phyloP scores from a whole-genome alignment of 306 rosid genomes.

The Prinsepia uniflora region DNA sequence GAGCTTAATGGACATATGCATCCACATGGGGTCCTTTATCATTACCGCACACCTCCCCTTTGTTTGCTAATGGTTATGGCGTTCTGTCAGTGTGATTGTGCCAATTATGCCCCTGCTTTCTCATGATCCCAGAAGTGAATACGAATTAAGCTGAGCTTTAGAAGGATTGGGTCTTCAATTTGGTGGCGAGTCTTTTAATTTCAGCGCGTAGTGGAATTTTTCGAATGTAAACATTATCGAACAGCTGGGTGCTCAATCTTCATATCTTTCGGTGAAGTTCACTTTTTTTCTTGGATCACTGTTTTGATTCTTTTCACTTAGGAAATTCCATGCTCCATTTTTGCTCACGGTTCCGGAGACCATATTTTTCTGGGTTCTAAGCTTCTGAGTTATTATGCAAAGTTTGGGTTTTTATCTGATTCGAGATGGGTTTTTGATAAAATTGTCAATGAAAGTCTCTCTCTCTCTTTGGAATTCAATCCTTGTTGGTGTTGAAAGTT shows the following conservation, averaged over 20 bases:
- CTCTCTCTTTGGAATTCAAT: constrained; percentile 29
- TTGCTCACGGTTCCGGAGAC: constrained; percentile 22
- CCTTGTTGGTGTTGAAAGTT: constrained; percentile 29
- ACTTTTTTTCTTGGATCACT: constrained; percentile 24
- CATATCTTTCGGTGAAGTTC: background rate
- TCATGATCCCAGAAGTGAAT: too few species aligned
- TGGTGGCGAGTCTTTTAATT: too few species aligned
- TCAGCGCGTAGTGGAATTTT: too few species aligned
- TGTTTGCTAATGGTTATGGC: too few species aligned
- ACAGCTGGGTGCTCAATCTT: background rate
- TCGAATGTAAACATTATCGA: too few species aligned
- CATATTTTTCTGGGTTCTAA: constrained; percentile 19
- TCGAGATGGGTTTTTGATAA: constrained; percentile 17
- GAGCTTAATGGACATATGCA: too few species aligned
- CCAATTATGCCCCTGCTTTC: too few species aligned
- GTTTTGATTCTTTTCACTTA: constrained; percentile 14
- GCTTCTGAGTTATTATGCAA: constrained; percentile 29
- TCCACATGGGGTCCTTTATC: too few species aligned
- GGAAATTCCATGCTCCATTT: constrained; percentile 28
- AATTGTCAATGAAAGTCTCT: constrained; percentile 5
- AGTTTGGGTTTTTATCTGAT: constrained; percentile 14
- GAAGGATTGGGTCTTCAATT: too few species aligned
- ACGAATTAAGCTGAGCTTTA: too few species aligned
- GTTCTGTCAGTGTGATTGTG: too few species aligned
- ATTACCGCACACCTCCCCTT: too few species aligned